A percentile compares a stretch with the other conserved stretches of the same genome.
These are phyloP conservation scores for Fusarium sarcochroum DNA, from an alignment of 2,329 filamentous ascomycete species.

Conservation along the genomic window DNA sequence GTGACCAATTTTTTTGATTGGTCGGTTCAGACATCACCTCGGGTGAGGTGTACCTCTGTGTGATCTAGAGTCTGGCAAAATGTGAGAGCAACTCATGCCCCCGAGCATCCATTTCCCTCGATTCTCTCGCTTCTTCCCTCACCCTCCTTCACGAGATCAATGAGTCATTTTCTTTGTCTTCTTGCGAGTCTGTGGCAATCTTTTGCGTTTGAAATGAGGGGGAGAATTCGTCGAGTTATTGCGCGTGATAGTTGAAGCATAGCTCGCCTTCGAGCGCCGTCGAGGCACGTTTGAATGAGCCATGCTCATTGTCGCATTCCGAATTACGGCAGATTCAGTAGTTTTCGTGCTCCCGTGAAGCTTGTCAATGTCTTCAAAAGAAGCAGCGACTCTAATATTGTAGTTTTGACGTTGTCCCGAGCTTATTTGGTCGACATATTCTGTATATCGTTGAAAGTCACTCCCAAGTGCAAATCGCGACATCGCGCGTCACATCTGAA, in stretches of 20 bases:
- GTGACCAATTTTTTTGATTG: slow-evolving; percentile 59
- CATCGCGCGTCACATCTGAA: slow-evolving; percentile 49
- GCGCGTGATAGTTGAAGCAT: slow-evolving; percentile 29
- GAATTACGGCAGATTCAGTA: slow-evolving; percentile 44
- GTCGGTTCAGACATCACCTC: slow-evolving; percentile 53
- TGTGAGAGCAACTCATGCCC: slow-evolving; percentile 49
- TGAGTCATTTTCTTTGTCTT: slow-evolving; percentile 50
- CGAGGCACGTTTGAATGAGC: slow-evolving; percentile 40
- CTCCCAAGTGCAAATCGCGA: slow-evolving; percentile 41
- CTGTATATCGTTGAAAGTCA: slow-evolving; percentile 48
- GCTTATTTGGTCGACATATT: slow-evolving; percentile 20
- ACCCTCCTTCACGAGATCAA: slow-evolving; percentile 51
- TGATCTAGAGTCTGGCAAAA: slow-evolving; percentile 53
- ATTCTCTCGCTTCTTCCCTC: slow-evolving; percentile 47
- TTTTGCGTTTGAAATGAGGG: slow-evolving; percentile 44
- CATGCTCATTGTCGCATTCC: slow-evolving; percentile 53
- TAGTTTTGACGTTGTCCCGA: slow-evolving; percentile 28
- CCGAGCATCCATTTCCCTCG: slow-evolving; percentile 49
- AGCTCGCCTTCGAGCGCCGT: slow-evolving; percentile 26
- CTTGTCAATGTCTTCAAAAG: slow-evolving; percentile 25
- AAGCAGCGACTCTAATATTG: slow-evolving; percentile 30
- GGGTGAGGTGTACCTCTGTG: slow-evolving; percentile 53
- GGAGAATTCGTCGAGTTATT: slow-evolving; percentile 35
- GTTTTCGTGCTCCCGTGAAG: slow-evolving; percentile 16
- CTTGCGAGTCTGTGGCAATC: slow-evolving; percentile 35